Conservation (phyloP, 768 basidiomycete species). For the Termitomyces sp. region DNA sequence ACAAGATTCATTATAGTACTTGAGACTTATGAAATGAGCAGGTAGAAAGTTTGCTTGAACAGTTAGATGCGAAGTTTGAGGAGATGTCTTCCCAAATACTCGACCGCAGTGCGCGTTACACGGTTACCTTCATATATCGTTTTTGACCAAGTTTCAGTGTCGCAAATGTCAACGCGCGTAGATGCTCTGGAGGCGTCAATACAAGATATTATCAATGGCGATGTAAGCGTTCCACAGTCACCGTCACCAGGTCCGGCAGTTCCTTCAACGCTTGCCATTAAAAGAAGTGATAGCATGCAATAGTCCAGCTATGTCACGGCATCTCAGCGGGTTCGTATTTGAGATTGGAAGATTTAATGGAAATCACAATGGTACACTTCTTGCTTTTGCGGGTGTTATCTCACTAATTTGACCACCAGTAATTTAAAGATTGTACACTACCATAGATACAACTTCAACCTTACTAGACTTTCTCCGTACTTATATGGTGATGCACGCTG, state of each 20-base stretch:
- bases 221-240: conserved; percentile 58
- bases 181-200: conserved; percentile 87
- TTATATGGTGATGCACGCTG: no score
- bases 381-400: not conserved
- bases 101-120: conserved; percentile 58
- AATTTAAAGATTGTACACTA: not conserved
- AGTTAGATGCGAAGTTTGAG: conserved; percentile 87
- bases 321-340: not conserved
- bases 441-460: not conserved
- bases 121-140: conserved; percentile 7
- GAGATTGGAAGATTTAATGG: not conserved
- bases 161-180: conserved; percentile 87
- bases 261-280: conserved; percentile 29
- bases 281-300: conserved; percentile 36
- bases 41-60: conserved; percentile 86
- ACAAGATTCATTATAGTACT: not conserved
- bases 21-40: conserved; percentile 20
- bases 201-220: conserved; percentile 86
- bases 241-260: conserved; percentile 42
- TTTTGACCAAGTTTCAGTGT: conserved; percentile 50
- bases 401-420: not conserved
- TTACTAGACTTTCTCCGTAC: not conserved
- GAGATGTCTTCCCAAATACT: conserved; percentile 90
- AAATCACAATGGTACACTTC: not conserved
- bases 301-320: not conserved